Conservation (phyloP, 2,329 filamentous ascomycete species). For the Verticillium nubilum region DNA sequence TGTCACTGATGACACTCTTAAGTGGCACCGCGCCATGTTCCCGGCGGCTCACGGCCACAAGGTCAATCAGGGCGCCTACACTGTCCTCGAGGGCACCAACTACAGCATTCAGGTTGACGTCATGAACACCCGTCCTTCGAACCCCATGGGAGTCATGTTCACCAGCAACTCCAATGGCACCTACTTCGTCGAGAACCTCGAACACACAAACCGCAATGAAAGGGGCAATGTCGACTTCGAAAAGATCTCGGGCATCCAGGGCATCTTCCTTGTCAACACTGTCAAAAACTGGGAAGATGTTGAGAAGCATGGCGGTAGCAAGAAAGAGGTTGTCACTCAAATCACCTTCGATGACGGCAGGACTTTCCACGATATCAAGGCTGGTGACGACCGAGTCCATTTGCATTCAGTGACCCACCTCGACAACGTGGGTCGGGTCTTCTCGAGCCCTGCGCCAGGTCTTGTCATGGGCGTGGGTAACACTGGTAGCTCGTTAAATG, state of each 20-base stretch:
- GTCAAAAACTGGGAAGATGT: slow-evolving; percentile 83
- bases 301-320: slow-evolving; percentile 39
- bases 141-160: slow-evolving; percentile 80
- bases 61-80: slow-evolving; percentile 81
- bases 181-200: slow-evolving; percentile 87
- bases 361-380: slow-evolving; percentile 70
- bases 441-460: slow-evolving; percentile 89
- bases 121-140: slow-evolving; percentile 59
- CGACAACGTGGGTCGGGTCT: slow-evolving; percentile 77
- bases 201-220: slow-evolving; percentile 81
- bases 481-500: slow-evolving; percentile 66
- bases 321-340: slow-evolving; percentile 68
- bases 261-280: slow-evolving; percentile 83
- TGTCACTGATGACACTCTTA: slow-evolving; percentile 75
- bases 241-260: slow-evolving; percentile 85
- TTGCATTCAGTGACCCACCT: slow-evolving; percentile 88
- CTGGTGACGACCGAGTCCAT: slow-evolving; percentile 65
- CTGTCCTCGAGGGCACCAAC: slow-evolving; percentile 89
- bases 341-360: slow-evolving; percentile 96
- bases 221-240: slow-evolving; percentile 87
- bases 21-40: slow-evolving; percentile 91
- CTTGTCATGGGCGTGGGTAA: slow-evolving; percentile 94
- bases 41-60: slow-evolving; percentile 65
- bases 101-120: slow-evolving; percentile 98
- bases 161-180: slow-evolving; percentile 97